These are phyloP conservation scores for Paradendryphiella salina DNA, from an alignment of 2,329 filamentous ascomycete genomes.

Conservation along the genomic window DNA sequence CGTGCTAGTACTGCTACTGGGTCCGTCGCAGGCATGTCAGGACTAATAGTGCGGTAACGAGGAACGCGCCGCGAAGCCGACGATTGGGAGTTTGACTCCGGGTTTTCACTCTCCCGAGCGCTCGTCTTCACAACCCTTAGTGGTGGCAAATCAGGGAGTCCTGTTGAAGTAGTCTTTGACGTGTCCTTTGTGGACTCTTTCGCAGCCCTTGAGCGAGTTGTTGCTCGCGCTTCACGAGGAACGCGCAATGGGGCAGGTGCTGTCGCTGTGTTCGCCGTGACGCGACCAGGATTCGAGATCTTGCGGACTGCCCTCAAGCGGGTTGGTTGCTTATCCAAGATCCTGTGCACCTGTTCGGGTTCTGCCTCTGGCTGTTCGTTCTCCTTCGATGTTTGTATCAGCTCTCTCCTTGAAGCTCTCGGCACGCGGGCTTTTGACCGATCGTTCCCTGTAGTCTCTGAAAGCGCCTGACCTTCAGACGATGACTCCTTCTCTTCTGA, in stretches of 20 bases:
- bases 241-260: constrained; percentile 36
- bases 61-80: constrained; percentile 24
- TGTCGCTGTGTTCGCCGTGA: constrained; percentile 38
- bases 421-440: constrained; percentile 34
- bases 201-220: constrained; percentile 31
- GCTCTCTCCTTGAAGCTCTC: constrained; percentile 28
- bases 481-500: constrained; percentile 48
- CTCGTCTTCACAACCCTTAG: constrained; percentile 27
- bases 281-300: constrained; percentile 40
- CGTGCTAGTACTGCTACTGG: constrained; percentile 52
- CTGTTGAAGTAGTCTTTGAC: constrained; percentile 29
- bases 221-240: constrained; percentile 33
- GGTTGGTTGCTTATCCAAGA: constrained; percentile 44
- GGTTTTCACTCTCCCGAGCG: constrained; percentile 24
- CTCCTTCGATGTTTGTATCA: constrained; percentile 41
- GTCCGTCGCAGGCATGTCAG: constrained; percentile 47
- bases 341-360: constrained; percentile 31
- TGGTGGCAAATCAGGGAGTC: constrained; percentile 32
- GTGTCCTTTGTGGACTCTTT: constrained; percentile 30
- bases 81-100: constrained; percentile 25
- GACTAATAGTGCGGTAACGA: constrained; percentile 30
- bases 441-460: constrained; percentile 54
- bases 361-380: constrained; percentile 42
- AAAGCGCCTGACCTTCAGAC: constrained; percentile 46
- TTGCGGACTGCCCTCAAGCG: constrained; percentile 43